Evolutionary conservation across 2,329 filamentous ascomycete species (phyloP), one percentile per base, ranked within the genome.

Genomic region (Aspergillus unguis): DNA sequence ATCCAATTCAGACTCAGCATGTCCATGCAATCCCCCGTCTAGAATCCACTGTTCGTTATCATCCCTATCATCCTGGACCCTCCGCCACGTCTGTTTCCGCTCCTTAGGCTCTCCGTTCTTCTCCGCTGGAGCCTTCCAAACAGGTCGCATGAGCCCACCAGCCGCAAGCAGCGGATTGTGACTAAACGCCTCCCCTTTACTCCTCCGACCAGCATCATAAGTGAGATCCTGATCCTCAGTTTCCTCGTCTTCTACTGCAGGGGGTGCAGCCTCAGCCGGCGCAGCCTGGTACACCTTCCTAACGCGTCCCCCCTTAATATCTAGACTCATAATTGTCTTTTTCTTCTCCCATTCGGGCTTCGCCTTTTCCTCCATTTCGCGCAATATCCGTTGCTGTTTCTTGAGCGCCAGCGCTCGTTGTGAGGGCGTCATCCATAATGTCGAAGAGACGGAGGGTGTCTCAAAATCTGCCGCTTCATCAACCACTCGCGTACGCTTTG

Each of bases 331-430:
- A 1, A 96, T 87, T 55, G 94, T 86, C 62, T 82, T 84, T 53
- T 89, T 81, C 79, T 92, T 95, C 75, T 96, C 92, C 71, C 91
- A 96, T 57, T 95, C 92, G 0, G 91, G 90, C 47, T 82, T 78
- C 3, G 87, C 85, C 60, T 87, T 88, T 85, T 91, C 95, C 64
- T 95, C 89, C 78, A 94, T 85, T 71, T 95, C 90, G 4, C 90
- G 78, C 60, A 95, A 72, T 3, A 92, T 76, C 67, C 88, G 89
- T 72, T 95, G 91, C 72, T 96, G 92, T 53, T 85, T 82, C 71
- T 92, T 95, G 52, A 96, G 75, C 68, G 94, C 90, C 58, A 85
- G 78, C 1, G 91, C 92, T 38, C 91, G 81, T 70, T 95, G 90
- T 58, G 88, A 85, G 0, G 91, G 90, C 11, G 77, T 90, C 45